phyloP scores from a whole-genome alignment of 2,329 filamentous ascomycete species.

The Elsinoe batatas region DNA sequence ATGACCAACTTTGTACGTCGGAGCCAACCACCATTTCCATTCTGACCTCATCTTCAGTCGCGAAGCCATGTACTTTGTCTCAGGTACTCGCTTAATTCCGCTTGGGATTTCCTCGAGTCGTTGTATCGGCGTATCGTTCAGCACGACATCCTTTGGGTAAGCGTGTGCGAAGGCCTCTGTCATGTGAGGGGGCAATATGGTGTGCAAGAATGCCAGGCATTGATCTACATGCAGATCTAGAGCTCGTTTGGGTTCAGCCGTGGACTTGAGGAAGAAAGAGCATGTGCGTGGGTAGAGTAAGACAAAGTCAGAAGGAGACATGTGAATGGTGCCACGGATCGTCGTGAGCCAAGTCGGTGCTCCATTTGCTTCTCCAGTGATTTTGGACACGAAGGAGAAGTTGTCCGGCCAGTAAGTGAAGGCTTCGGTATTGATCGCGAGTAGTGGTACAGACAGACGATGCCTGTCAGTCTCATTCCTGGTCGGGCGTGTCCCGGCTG shows the following conservation, averaged over 20 bases:
- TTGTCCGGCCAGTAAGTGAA: constrained; percentile 63
- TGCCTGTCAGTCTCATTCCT: constrained; percentile 27
- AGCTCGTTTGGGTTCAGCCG: constrained; percentile 52
- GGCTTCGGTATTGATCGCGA: constrained; percentile 57
- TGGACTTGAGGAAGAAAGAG: constrained; percentile 51
- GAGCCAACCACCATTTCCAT: constrained; percentile 40
- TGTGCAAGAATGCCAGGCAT: constrained; percentile 51
- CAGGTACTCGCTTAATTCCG: constrained; percentile 41
- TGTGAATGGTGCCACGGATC: constrained; percentile 51
- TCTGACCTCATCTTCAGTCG: constrained; percentile 51
- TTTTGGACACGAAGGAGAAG: constrained; percentile 46
- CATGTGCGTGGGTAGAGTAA: constrained; percentile 52
- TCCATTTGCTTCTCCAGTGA: constrained; percentile 48
- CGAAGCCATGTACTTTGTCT: constrained; percentile 49
- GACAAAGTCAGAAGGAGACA: constrained; percentile 58
- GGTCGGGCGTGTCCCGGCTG: constrained; percentile 36
- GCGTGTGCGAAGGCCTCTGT: constrained; percentile 38
- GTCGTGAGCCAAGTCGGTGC: constrained; percentile 39
- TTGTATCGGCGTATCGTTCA: constrained; percentile 29
- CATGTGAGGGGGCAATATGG: constrained; percentile 41
- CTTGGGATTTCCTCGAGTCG: constrained; percentile 39
- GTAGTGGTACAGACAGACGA: constrained; percentile 44
- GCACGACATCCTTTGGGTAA: constrained; percentile 44
- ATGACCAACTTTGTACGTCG: constrained; percentile 35
- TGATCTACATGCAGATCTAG: constrained; percentile 55